phyloP scores from a whole-genome alignment of 2,329 filamentous ascomycete genomes.

The Penicillium vulpinum region DNA sequence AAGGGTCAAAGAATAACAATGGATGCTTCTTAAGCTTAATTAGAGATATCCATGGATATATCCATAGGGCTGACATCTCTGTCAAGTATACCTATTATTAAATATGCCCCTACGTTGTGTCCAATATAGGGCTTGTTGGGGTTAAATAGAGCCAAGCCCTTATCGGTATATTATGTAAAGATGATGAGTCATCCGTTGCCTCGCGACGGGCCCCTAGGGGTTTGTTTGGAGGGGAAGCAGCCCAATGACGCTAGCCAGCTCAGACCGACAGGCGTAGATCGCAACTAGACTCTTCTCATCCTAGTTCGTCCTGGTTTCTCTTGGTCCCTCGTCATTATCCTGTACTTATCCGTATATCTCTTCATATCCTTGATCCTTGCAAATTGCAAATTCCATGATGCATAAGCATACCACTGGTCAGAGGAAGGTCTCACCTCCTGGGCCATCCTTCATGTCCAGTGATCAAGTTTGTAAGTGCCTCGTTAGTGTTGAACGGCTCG shows the following conservation, averaged over 20 bases:
- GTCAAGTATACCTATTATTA: not conserved
- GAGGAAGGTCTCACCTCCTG: constrained; percentile 49
- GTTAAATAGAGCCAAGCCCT: constrained; percentile 6
- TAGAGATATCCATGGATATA: not conserved
- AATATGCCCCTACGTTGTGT: not conserved
- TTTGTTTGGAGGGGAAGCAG: constrained; percentile 24
- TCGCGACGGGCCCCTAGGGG: constrained; percentile 17
- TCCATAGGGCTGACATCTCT: not conserved
- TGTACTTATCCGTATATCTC: constrained; percentile 8
- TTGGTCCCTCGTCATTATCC: not conserved
- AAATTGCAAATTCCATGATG: constrained; percentile 39
- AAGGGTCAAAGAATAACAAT: not conserved
- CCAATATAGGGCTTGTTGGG: not conserved
- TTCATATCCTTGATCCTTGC: constrained; percentile 13
- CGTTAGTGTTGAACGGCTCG: not conserved
- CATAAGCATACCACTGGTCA: constrained; percentile 37
- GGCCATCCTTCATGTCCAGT: constrained; percentile 48
- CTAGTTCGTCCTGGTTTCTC: constrained; percentile 1
- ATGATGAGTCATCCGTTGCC: constrained; percentile 21
- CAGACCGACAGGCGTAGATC: constrained; percentile 13
- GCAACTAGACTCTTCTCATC: constrained; percentile 12
- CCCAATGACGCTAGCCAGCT: constrained; percentile 13
- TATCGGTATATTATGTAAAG: not conserved
- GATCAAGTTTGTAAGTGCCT: constrained; percentile 48
- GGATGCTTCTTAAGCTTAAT: not conserved